Conservation (phyloP, 257 asterid species). For the Ballota nigra region DNA sequence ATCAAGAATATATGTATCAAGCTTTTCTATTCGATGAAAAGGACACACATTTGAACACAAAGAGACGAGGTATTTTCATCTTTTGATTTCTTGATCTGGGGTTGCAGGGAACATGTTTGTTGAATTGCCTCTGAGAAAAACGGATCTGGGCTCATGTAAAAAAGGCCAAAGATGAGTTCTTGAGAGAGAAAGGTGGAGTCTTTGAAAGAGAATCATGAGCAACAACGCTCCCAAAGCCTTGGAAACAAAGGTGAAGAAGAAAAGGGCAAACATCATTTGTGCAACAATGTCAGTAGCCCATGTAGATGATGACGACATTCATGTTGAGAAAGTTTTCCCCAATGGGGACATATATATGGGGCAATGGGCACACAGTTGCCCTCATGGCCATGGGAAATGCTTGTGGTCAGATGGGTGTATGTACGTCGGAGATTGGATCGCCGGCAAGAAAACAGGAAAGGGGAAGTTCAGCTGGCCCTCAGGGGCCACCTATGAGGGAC, state of each 20-base stretch:
- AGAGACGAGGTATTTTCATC: not conserved
- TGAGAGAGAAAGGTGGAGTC: slow-evolving; percentile 18
- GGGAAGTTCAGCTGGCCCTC: slow-evolving; percentile 95
- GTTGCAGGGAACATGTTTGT: slow-evolving; percentile 25
- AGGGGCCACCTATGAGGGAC: slow-evolving; percentile 87
- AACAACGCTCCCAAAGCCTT: slow-evolving; percentile 56
- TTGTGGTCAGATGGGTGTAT: slow-evolving; percentile 89
- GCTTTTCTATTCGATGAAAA: slow-evolving; percentile 15
- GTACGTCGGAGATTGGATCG: slow-evolving; percentile 85
- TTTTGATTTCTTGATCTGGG: slow-evolving; percentile 14
- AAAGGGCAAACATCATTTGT: slow-evolving; percentile 44
- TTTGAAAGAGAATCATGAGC: slow-evolving; percentile 50
- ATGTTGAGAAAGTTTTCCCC: slow-evolving; percentile 59
- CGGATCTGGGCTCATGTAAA: slow-evolving; percentile 42
- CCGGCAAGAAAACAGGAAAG: slow-evolving; percentile 59
- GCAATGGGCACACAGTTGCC: slow-evolving; percentile 61
- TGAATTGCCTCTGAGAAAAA: slow-evolving; percentile 20
- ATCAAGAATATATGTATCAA: slow-evolving; percentile 7
- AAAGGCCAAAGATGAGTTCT: not conserved
- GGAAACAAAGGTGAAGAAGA: slow-evolving; percentile 56
- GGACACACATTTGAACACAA: slow-evolving; percentile 20
- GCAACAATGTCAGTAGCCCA: slow-evolving; percentile 88
- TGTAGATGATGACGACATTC: slow-evolving; percentile 68
- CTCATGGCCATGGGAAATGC: slow-evolving; percentile 73
- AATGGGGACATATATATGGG: slow-evolving; percentile 79